These are phyloP conservation scores for Aureobasidium sp. DNA, from an alignment of 2,329 filamentous ascomycete genomes.

Conservation along the genomic window DNA sequence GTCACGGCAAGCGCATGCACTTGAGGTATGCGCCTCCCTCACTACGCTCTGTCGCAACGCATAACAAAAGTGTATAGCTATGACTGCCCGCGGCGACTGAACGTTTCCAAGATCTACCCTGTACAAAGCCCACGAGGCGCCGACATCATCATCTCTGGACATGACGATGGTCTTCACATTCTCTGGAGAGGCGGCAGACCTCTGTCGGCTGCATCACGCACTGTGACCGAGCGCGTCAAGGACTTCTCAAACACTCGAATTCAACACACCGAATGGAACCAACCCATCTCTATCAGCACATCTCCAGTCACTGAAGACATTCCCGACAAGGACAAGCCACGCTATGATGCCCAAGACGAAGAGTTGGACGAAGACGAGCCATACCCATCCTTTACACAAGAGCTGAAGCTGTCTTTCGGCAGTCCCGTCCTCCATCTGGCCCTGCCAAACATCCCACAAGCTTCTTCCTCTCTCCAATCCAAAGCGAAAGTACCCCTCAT, in stretches of 20 bases:
- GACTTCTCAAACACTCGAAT: neutral
- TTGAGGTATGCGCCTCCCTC: conserved; percentile 20
- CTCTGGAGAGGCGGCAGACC: conserved; percentile 52
- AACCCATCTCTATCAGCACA: neutral
- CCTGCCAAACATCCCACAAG: conserved; percentile 33
- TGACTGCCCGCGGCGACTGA: conserved; percentile 49
- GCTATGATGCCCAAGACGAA: conserved; percentile 42
- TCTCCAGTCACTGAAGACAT: neutral
- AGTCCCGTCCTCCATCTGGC: conserved; percentile 46
- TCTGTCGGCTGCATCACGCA: neutral
- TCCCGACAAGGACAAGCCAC: neutral
- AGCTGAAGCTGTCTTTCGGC: conserved; percentile 47
- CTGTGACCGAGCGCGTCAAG: conserved; percentile 1
- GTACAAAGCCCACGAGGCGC: conserved; percentile 52
- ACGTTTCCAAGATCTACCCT: conserved; percentile 50
- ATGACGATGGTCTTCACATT: conserved; percentile 49
- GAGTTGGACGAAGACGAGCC: conserved; percentile 50
- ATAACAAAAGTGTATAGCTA: conserved; percentile 38
- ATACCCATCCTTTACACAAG: conserved; percentile 45
- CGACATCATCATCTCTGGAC: conserved; percentile 51
- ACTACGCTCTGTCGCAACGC: neutral
- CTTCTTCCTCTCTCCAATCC: neutral
- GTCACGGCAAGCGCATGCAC: conserved; percentile 22
- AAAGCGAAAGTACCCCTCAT: conserved; percentile 19
- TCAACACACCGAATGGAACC: conserved; percentile 5